These are phyloP conservation scores for Penicillium fuscoglaucum DNA, from an alignment of 2,329 filamentous ascomycete species.

Conservation along the genomic window DNA sequence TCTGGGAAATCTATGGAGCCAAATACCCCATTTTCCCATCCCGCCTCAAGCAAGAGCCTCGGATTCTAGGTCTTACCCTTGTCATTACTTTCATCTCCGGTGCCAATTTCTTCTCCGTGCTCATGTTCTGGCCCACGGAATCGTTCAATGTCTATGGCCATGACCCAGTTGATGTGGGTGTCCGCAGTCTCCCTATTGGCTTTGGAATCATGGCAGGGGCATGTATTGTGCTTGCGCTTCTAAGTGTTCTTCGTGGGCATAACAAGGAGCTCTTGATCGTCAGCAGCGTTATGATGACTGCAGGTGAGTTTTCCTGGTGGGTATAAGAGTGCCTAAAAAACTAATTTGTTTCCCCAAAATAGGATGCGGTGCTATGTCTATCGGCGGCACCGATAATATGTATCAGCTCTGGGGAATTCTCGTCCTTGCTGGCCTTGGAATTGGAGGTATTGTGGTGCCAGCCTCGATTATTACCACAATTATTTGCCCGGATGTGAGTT, in stretches of 20 bases:
- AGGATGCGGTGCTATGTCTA: constrained; percentile 57
- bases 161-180: constrained; percentile 63
- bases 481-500: constrained; percentile 62
- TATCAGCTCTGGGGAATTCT: constrained; percentile 57
- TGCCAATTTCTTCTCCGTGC: constrained; percentile 58
- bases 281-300: constrained; percentile 65
- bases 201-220: constrained; percentile 64
- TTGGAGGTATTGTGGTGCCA: constrained; percentile 68
- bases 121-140: constrained; percentile 64
- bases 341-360: neutral
- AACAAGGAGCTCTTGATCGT: constrained; percentile 62
- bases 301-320: constrained; percentile 40
- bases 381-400: constrained; percentile 55
- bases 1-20: constrained; percentile 51
- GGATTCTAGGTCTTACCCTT: constrained; percentile 54
- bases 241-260: constrained; percentile 59
- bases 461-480: constrained; percentile 68
- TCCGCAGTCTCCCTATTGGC: constrained; percentile 65
- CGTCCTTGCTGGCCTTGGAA: constrained; percentile 62
- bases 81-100: constrained; percentile 62
- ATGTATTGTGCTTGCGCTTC: constrained; percentile 57
- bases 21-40: constrained; percentile 50
- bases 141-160: constrained; percentile 66
- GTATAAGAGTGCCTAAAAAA: neutral
- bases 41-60: constrained; percentile 49